Conservation (phyloP, 2,329 filamentous ascomycete genomes). For the Periconia digitata region DNA sequence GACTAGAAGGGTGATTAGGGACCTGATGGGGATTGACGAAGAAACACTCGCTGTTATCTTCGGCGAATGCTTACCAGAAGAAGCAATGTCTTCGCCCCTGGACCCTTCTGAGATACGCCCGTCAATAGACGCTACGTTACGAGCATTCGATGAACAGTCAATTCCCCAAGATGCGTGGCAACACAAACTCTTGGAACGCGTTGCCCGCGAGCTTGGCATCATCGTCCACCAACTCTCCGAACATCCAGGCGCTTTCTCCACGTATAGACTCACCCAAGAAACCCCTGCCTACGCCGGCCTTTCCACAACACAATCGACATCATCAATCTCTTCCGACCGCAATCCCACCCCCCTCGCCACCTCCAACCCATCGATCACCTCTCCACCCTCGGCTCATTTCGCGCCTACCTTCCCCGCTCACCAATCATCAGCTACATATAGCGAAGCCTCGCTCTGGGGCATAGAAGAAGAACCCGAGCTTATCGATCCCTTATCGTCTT, state of each 20-base stretch:
- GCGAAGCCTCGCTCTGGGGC: constrained; percentile 64
- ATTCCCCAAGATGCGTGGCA: constrained; percentile 63
- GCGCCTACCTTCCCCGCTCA: constrained; percentile 48
- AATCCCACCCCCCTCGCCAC: constrained; percentile 24
- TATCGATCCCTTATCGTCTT: constrained; percentile 48
- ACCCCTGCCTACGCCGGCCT: constrained; percentile 77
- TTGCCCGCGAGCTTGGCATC: constrained; percentile 83
- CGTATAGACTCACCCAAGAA: constrained; percentile 64
- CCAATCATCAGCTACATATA: constrained; percentile 36
- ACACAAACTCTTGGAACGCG: constrained; percentile 74
- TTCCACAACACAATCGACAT: constrained; percentile 53
- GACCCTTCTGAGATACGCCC: constrained; percentile 23
- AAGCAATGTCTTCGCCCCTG: constrained; percentile 24
- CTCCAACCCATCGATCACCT: constrained; percentile 31
- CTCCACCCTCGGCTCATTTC: constrained; percentile 48
- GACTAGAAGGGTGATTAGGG: constrained; percentile 81
- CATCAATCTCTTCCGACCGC: constrained; percentile 21
- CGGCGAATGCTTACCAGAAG: constrained; percentile 70
- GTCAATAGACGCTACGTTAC: constrained; percentile 20
- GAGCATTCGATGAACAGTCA: constrained; percentile 31
- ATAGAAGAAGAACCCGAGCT: constrained; percentile 62
- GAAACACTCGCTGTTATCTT: constrained; percentile 81
- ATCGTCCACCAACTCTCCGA: constrained; percentile 82
- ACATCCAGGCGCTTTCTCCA: constrained; percentile 85
- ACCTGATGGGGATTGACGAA: constrained; percentile 90